A percentile compares a stretch with the other conserved stretches of the same genome.
phyloP scores from a whole-genome alignment of 2,329 filamentous ascomycete species.

The Stagonosporopsis chrysanthemi region DNA sequence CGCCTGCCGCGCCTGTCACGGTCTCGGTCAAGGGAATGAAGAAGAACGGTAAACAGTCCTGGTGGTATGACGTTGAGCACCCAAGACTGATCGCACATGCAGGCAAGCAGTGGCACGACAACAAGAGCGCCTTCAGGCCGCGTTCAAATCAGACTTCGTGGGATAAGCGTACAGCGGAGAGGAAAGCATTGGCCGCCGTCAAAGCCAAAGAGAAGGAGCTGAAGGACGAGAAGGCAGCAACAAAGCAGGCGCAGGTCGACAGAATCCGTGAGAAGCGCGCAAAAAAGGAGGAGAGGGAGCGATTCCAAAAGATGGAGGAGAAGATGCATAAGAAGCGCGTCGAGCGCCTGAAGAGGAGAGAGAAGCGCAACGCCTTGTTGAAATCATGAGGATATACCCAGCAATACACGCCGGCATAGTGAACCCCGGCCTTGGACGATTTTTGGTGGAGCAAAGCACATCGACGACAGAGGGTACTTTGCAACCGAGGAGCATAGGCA shows the following conservation, averaged over 20 bases:
- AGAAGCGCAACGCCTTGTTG: constrained; percentile 90
- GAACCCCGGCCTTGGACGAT: not conserved
- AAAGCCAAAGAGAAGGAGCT: constrained; percentile 96
- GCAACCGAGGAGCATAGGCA: not conserved
- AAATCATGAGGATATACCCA: constrained; percentile 52
- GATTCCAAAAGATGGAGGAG: constrained; percentile 92
- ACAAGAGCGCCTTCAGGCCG: constrained; percentile 86
- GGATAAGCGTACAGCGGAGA: constrained; percentile 75
- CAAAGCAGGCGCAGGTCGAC: constrained; percentile 72
- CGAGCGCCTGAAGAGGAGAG: constrained; percentile 89
- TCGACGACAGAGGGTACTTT: not conserved
- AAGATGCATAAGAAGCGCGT: constrained; percentile 98
- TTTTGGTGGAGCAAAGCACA: not conserved
- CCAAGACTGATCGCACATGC: constrained; percentile 25
- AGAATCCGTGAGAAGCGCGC: constrained; percentile 84
- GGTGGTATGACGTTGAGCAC: not conserved
- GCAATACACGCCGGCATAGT: not conserved
- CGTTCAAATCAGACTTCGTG: constrained; percentile 79
- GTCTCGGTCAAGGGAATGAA: constrained; percentile 67
- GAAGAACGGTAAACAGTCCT: constrained; percentile 72
- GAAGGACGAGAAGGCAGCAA: constrained; percentile 86
- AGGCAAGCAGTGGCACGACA: constrained; percentile 95
- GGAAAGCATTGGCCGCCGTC: constrained; percentile 73
- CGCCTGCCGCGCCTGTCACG: constrained; percentile 49
- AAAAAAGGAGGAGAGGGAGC: constrained; percentile 90